Percentiles rank a stretch among this genome's conserved stretches.
Conservation (phyloP, 2,329 filamentous ascomycete species). For the Juglanconis oblonga region DNA sequence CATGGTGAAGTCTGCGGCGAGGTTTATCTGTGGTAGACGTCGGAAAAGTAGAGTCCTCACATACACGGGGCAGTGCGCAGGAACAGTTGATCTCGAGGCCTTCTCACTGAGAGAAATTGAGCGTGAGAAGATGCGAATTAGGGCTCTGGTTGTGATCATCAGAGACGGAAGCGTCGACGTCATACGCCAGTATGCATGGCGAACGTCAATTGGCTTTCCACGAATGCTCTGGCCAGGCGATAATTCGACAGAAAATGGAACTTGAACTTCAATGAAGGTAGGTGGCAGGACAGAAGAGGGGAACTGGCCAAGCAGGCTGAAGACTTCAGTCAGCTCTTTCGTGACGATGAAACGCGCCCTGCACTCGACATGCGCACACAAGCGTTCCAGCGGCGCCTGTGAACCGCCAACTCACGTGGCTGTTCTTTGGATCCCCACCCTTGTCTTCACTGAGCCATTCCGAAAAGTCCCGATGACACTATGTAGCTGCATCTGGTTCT, state of each 20-base stretch:
- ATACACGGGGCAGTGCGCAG: background rate
- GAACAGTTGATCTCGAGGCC: background rate
- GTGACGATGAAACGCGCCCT: conserved; percentile 14
- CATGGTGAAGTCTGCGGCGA: conserved; percentile 21
- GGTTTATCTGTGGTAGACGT: background rate
- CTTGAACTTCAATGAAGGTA: background rate
- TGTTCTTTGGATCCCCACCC: background rate
- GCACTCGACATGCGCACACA: conserved; percentile 1
- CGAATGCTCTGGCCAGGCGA: background rate
- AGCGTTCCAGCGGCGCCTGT: conserved; percentile 7
- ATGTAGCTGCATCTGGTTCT: background rate
- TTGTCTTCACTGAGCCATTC: background rate
- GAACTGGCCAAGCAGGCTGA: background rate
- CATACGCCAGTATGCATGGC: background rate
- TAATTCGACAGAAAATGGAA: background rate
- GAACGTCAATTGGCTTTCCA: background rate
- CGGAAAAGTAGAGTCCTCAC: background rate
- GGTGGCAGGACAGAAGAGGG: background rate
- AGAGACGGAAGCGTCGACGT: conserved; percentile 6
- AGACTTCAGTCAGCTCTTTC: background rate
- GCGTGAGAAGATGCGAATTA: background rate
- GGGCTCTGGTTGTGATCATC: background rate
- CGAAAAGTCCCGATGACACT: background rate
- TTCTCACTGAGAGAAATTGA: background rate
- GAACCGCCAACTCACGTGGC: conserved; percentile 18